Evolutionary conservation across 2,329 filamentous ascomycete genomes (phyloP).

Genomic region (Fusarium domesticum): DNA sequence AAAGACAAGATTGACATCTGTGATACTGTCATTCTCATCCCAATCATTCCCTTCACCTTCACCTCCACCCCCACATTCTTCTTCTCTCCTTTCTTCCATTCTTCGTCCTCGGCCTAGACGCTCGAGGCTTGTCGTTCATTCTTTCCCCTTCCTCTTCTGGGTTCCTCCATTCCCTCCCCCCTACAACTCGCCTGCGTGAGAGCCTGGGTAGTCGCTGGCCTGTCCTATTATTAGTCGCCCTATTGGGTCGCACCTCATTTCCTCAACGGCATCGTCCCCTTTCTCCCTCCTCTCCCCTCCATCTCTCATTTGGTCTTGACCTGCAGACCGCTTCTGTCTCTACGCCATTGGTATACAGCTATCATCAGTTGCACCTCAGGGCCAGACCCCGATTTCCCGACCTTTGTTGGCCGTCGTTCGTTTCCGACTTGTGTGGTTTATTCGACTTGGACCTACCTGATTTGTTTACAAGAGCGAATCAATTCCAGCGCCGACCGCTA

Average conservation of each 20-base stretch:
- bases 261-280: slow-evolving; percentile 1
- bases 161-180: slow-evolving; percentile 1
- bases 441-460: slow-evolving; percentile 1
- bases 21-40: slow-evolving; percentile 1
- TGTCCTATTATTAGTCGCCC: background rate
- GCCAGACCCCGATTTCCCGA: background rate
- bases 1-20: background rate
- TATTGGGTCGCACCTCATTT: background rate
- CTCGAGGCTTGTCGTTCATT: slow-evolving; percentile 11
- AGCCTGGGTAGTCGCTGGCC: background rate
- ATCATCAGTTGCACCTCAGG: background rate
- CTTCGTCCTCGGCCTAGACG: background rate
- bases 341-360: background rate
- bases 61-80: slow-evolving; percentile 2
- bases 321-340: slow-evolving; percentile 11
- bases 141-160: slow-evolving; percentile 10
- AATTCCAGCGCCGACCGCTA: slow-evolving; percentile 20
- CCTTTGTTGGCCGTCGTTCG: slow-evolving; percentile 2
- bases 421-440: background rate
- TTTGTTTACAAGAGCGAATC: slow-evolving; percentile 9
- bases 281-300: slow-evolving; percentile 6
- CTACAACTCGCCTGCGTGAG: background rate
- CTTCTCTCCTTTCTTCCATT: slow-evolving; percentile 1
- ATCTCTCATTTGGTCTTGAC: background rate
- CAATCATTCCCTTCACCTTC: slow-evolving; percentile 2